A percentile compares a stretch with the other conserved stretches of the same genome.
Conservation (phyloP, 495 filamentous ascomycete genomes). For the Oidiodendron maius region DNA sequence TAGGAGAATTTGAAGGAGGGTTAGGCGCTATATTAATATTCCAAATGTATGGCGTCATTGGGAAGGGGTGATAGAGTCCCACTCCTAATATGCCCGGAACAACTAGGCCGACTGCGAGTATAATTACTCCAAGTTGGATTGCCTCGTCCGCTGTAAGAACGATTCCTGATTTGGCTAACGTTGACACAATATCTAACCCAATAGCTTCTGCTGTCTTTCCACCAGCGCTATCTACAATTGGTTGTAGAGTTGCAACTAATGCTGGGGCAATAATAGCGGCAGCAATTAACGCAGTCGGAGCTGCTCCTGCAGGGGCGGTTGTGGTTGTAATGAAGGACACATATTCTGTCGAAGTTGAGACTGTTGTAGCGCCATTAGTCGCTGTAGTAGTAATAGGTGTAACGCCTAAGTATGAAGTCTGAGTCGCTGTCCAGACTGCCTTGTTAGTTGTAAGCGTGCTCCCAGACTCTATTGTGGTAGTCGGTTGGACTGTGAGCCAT, state of each 20-base stretch:
- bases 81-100: background rate
- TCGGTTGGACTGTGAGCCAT: constrained; percentile 9
- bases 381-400: constrained; percentile 5
- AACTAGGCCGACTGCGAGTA: constrained; percentile 1
- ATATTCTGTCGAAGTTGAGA: constrained; percentile 6
- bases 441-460: constrained; percentile 8
- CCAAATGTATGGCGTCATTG: background rate
- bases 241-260: constrained; percentile 4
- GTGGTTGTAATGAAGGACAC: constrained; percentile 7
- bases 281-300: background rate
- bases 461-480: constrained; percentile 11
- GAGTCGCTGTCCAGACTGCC: constrained; percentile 4
- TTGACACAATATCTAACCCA: constrained; percentile 2
- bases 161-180: constrained; percentile 1
- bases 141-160: background rate
- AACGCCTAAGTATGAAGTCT: constrained; percentile 4
- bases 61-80: constrained; percentile 1
- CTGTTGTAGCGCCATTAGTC: constrained; percentile 2
- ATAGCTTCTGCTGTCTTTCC: constrained; percentile 5
- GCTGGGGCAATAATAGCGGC: constrained; percentile 5
- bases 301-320: constrained; percentile 4
- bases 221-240: constrained; percentile 3
- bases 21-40: background rate
- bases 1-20: background rate
- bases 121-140: background rate